Conservation (phyloP, 345 rosid genomes). For the Arabidopsis suecica region DNA sequence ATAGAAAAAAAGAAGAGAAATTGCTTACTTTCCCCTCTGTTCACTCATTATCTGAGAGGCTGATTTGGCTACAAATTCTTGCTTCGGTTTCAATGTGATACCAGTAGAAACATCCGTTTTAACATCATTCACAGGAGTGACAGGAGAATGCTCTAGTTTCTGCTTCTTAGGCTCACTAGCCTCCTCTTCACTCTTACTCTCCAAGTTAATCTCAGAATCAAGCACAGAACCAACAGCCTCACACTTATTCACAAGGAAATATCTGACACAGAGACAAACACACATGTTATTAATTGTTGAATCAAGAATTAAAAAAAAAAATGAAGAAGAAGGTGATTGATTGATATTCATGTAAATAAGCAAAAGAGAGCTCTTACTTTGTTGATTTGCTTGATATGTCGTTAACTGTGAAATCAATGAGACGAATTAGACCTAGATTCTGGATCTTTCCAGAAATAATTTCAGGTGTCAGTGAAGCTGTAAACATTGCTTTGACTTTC, state of each 20-base stretch:
- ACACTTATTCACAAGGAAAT: slow-evolving; percentile 75
- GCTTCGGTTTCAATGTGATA: slow-evolving; percentile 70
- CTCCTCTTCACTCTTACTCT: slow-evolving; percentile 45
- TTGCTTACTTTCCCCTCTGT: slow-evolving; percentile 69
- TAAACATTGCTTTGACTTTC: slow-evolving; percentile 68
- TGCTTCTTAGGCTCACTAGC: slow-evolving; percentile 47
- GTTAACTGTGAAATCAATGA: slow-evolving; percentile 75
- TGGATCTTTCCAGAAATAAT: slow-evolving; percentile 72
- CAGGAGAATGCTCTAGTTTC: slow-evolving; percentile 51
- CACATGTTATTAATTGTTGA: not conserved
- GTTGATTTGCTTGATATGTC: slow-evolving; percentile 87
- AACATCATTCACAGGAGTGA: slow-evolving; percentile 28
- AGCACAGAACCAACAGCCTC: slow-evolving; percentile 75
- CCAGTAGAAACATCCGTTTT: slow-evolving; percentile 44
- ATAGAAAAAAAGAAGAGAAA: not conserved
- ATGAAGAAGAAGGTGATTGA: not conserved
- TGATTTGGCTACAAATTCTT: slow-evolving; percentile 66
- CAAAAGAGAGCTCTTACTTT: slow-evolving; percentile 49
- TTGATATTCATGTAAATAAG: not conserved
- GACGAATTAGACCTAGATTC: slow-evolving; percentile 69
- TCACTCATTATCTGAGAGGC: slow-evolving; percentile 85
- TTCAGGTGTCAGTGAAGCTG: slow-evolving; percentile 65
- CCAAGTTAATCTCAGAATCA: slow-evolving; percentile 59
- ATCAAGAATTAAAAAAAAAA: not conserved
- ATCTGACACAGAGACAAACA: slow-evolving; percentile 47